Evolutionary conservation across 2,329 filamentous ascomycete genomes (phyloP), one percentile per base, ranked within the genome.

Genomic region (Fusarium nanum): DNA sequence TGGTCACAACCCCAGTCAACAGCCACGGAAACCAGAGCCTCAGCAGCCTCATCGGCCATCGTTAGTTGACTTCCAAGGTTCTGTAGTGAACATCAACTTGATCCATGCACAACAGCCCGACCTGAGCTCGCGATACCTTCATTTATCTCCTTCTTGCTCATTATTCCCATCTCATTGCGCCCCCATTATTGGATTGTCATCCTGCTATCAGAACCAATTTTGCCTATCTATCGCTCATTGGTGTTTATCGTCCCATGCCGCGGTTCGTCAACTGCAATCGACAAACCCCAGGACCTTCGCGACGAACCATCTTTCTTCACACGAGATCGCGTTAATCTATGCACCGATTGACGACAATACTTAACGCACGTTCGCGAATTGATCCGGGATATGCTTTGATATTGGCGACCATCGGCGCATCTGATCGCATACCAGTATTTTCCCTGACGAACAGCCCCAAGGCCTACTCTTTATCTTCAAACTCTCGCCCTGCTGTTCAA

Each of bases 21-120:
- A 74, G 73, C 73, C 73, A 75, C 73, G 53, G 62, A 32, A 50
- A 65, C 40, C n/a, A 65, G 69, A 75, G 69, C 73, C 73, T 59
- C 73, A 73, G 72, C 65, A 69, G 68, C 68, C 68, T 66, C 68
- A 71, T 71, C 68, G 54, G 55, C 61, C 53, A 37, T 41, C 49
- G 64, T 57, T 56, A 56, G 56, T 63, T 44, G 47, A 53, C 64
- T 58, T 68, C 60, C 48, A 41, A 55, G 56, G 32, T 56, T 55
- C 23, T 22, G 37, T 37, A 37, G 40, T 47, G 45, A 66, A 66
- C 62, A 54, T 65, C 46, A 62, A 71, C 68, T 60, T 61, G 25
- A 46, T 55, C 53, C 60, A 70, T 58, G 60, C 67, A 70, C 46
- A 64, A 60, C 63, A 56, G 49, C 28, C 55, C 32, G 34, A 41